These are phyloP conservation scores for Dimocarpus longan DNA, from an alignment of 345 rosid species.

Conservation along the genomic window DNA sequence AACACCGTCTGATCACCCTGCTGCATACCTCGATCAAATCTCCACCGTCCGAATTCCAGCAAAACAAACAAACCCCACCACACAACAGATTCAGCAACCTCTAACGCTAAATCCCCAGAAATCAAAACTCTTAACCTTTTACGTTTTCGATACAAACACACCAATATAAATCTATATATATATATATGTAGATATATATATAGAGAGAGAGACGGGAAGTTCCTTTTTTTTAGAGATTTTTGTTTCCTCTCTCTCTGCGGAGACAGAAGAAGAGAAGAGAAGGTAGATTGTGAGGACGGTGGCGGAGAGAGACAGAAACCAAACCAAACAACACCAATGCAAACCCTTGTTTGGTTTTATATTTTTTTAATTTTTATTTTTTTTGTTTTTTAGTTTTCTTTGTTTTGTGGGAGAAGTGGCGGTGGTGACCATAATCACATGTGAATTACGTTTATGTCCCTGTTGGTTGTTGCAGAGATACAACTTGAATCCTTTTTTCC, in stretches of 20 bases:
- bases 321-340: background rate
- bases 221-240: slow-evolving; percentile 2
- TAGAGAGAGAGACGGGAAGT: slow-evolving; percentile 8
- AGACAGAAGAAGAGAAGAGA: slow-evolving; percentile 40
- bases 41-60: slow-evolving; percentile 31
- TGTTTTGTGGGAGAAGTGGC: background rate
- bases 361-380: background rate
- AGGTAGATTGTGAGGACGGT: slow-evolving; percentile 20
- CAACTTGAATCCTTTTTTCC: background rate
- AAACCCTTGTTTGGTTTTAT: slow-evolving; percentile 53
- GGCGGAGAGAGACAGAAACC: slow-evolving; percentile 4
- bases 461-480: background rate
- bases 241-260: slow-evolving; percentile 54
- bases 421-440: background rate
- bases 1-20: slow-evolving; percentile 88
- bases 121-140: background rate
- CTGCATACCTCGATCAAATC: slow-evolving; percentile 81
- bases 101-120: slow-evolving; percentile 33
- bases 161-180: background rate
- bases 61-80: slow-evolving; percentile 7
- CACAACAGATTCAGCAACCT: slow-evolving; percentile 34
- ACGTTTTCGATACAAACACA: background rate
- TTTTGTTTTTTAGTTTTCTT: background rate
- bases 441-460: slow-evolving; percentile 31
- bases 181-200: background rate